Base-by-base conservation (phyloP, 2,329 filamentous ascomycete genomes). In the Claviceps sp. region DNA sequence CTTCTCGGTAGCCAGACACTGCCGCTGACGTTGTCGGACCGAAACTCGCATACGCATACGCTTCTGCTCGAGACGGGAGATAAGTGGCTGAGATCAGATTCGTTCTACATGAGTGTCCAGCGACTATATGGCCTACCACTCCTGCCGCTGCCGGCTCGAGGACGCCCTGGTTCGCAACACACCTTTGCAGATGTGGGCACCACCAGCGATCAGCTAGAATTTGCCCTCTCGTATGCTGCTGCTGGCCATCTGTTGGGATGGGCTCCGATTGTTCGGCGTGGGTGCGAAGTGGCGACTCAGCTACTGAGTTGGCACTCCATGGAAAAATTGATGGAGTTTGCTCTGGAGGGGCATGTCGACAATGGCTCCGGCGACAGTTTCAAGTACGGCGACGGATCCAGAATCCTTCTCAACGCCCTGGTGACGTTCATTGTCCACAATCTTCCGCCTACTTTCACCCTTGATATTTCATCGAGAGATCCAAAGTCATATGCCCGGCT, bases 221-320 rank as follows among this genome's bases (percentile, higher is more conserved):
- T 78, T 55, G 76, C 75, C n/a, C 65, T 87, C 20, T 79, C 79
- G 24, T 85, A 85, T 59, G 76, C 81, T 46, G 80, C 82, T 26
- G 77, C 81, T 5, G 84, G 82, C 0, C 70, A 77, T 48, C 67
- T 79, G 41, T 68, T 87, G 16, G 69, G 71, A 42, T 75, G 83
- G 61, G 70, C 68, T 2, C 72, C 73, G 24, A 72, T 86, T 26
- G 69, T 76, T 11, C 65, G 72, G 46, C 75, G 79, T 38, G 83
- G 81, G 38, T 67, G 84, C 26, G 75, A 80, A 47, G 72, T 84
- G 55, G 81, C 80, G 1, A 70, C 73, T 38, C 71, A 73, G 50
- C 70, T 81, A 4, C 60, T 86, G 43, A 73, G 71, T 54, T 86
- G 82, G 82, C 71, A 79, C 50, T 85, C 78, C 0, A 57, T 86